Evolutionary conservation across 345 rosid species (phyloP), one percentile per base, ranked within the genome.

Genomic region (Ceriops zippeliana): DNA sequence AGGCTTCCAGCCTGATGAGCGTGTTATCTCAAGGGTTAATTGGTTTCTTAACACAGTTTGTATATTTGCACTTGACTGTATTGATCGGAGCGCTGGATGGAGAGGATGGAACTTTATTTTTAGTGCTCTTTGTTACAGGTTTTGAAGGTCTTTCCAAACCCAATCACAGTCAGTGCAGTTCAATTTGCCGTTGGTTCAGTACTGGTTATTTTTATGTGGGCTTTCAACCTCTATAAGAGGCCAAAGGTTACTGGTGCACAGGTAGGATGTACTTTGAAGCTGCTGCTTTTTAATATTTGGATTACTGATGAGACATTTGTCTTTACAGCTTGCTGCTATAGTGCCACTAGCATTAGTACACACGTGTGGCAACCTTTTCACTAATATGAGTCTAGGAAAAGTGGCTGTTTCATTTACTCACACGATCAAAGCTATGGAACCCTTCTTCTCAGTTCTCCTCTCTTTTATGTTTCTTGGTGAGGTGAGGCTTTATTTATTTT

Each of bases 371-470:
- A 96, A 90, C 75, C 89, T 96, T 26, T 96, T 96, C 80, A 89
- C 98, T 42, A 96, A 95, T 74, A 90, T 92, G 98, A 92, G 99
- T 71, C 96, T 95, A 0, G 99, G 99, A 49, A 95, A 92, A 86
- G 99, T 96, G 70, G 90, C 98, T 38, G 98, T 96, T 83, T 96
- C 99, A 7, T 96, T 96, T 76, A 96, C 99, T 74, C 98, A 96
- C 83, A 96, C 99, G 3, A 89, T 96, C 79, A 95, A 95, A 83
- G 99, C 99, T 51, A 87, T 81, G 91, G 99, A 95, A 80, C 99
- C 99, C n/a, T 90, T 95, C 82, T 95, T 95, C 88, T 90, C 99
- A 1, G 99, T 95, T 75, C 32, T 89, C 47, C 84, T 96, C 51
- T 96, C 99, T 63, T 91, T 97, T 51, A 89, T 96, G 96, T 96